Base-by-base conservation (phyloP, 208 protist genomes). In the Crithidia thermophila region DNA sequence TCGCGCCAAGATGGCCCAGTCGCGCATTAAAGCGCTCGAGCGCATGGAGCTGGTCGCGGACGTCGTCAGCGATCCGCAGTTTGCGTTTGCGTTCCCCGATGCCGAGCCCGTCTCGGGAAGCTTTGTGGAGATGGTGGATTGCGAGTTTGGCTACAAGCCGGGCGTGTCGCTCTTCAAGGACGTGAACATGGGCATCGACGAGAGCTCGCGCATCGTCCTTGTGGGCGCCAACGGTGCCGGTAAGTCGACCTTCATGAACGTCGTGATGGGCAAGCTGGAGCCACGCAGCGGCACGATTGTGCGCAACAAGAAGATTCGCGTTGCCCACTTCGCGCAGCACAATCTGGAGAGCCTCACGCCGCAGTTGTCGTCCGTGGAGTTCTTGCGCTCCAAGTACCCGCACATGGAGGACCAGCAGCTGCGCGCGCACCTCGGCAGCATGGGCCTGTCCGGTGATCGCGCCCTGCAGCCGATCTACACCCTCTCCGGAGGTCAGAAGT, bases 171-270 rank as follows among this genome's bases (percentile, higher is more conserved):
- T 98, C 53, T 97, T 97, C 72, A 94, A 86, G 58, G 89, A 97
- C 46, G 92, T 98, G 51, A 97, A 97, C 79, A 93, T 97, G 67
- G 84, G 90, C 57, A 64, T 98, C 40, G 88, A 94, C 39, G 90
- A 94, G 52, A 81, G 72, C 65, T 94, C 88, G 3, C 87, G 95
- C 53, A 88, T 97, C 67, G 95, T 94, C 31, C 81, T 98, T 27
- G 83, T 98, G 36, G 95, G 94, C 25, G 86, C 87, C 2, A 98
- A 98, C 79, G 97, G 97, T 27, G 81, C 75, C 14, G 97, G 97
- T 49, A 98, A 98, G 90, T 97, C 95, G 7, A 98, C 97, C 6
- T 94, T 98, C 37, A 90, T 98, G 82, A 97, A 98, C 58, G 39
- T 98, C 18, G 92, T 94, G 68, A 65, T 77, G 27, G 94, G 93